phyloP scores from a whole-genome alignment of 2,329 filamentous ascomycete genomes.

The Penicillium sumatraense region DNA sequence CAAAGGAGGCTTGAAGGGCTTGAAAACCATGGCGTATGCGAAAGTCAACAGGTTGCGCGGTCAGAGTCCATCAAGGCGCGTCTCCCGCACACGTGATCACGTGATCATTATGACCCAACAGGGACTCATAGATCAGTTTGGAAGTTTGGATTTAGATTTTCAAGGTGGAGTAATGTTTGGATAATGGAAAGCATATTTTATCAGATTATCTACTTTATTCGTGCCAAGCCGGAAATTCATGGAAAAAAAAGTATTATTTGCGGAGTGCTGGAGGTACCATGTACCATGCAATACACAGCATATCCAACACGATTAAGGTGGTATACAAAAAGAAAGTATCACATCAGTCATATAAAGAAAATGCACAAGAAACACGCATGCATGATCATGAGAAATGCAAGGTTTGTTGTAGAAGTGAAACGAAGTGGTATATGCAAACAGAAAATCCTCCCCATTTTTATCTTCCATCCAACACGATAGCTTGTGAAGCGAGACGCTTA shows the following conservation, averaged over 20 bases:
- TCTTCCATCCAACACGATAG: not conserved
- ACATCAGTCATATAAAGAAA: conserved; percentile 12
- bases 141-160: no score
- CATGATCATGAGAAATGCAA: conserved; percentile 18
- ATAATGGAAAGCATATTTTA: not conserved
- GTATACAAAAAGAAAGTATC: conserved; percentile 16
- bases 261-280: not conserved
- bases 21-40: conserved; percentile 45
- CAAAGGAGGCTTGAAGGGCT: conserved; percentile 51
- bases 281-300: not conserved
- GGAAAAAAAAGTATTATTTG: not conserved
- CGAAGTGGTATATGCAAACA: conserved; percentile 23
- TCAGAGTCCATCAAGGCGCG: conserved; percentile 21
- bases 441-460: conserved; percentile 2
- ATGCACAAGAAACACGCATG: conserved; percentile 16
- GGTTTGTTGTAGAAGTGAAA: conserved; percentile 9
- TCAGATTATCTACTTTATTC: not conserved
- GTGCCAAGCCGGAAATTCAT: not conserved
- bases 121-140: not conserved
- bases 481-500: conserved; percentile 14
- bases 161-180: not conserved
- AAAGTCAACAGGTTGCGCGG: conserved; percentile 5
- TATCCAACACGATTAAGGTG: conserved; percentile 10
- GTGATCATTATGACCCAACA: conserved; percentile 11
- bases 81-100: conserved; percentile 26